These are phyloP conservation scores for Acanthamoeba lenticulata DNA, from an alignment of 208 protist species.

Conservation along the genomic window DNA sequence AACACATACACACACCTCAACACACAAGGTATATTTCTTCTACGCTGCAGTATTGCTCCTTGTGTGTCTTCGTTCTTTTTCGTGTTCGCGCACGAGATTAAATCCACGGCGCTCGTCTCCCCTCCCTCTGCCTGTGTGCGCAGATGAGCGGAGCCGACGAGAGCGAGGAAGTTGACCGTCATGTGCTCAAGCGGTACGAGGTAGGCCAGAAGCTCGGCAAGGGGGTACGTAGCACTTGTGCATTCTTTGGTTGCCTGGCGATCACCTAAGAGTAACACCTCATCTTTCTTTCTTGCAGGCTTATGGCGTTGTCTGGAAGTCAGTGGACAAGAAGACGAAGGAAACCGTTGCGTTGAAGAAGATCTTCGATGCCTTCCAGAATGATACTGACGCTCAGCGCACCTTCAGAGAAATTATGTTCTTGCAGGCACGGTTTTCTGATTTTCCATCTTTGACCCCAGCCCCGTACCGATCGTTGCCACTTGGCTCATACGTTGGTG, in stretches of 20 bases:
- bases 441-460: background rate
- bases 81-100: too few relatives aligned
- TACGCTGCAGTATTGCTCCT: too few relatives aligned
- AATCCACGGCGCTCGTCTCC: too few relatives aligned
- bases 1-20: too few relatives aligned
- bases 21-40: too few relatives aligned
- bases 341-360: conserved; percentile 95
- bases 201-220: conserved; percentile 94
- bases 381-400: conserved; percentile 88
- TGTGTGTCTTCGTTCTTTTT: too few relatives aligned
- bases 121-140: background rate
- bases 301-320: conserved; percentile 96
- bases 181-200: conserved; percentile 95
- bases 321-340: conserved; percentile 92
- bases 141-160: conserved; percentile 51
- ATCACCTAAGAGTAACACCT: background rate
- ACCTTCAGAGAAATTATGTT: conserved; percentile 98
- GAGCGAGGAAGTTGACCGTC: conserved; percentile 90
- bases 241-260: background rate
- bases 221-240: conserved; percentile 76
- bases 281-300: conserved; percentile 75
- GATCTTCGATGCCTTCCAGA: conserved; percentile 94
- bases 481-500: background rate
- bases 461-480: background rate
- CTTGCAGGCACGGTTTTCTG: conserved; percentile 85